Evolutionary conservation across 2,329 filamentous ascomycete genomes (phyloP).

Genomic region (Colletotrichum sp.): DNA sequence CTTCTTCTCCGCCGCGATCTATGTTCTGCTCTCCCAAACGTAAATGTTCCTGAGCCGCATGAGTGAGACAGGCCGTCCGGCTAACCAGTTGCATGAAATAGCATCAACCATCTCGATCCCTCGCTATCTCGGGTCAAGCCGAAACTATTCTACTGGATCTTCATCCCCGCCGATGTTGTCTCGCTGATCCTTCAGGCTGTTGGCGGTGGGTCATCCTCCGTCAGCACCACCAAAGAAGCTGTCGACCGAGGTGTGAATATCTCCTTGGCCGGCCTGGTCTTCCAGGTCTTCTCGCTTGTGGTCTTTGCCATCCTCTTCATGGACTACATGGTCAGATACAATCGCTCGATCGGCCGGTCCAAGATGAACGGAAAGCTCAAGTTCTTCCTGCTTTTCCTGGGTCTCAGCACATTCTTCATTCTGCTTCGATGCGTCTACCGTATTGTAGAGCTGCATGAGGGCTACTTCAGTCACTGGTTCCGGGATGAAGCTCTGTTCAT

Average conservation of each 20-base stretch:
- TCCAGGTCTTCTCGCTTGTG: constrained; percentile 55
- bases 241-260: constrained; percentile 48
- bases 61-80: rapidly evolving
- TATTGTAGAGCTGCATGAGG: constrained; percentile 62
- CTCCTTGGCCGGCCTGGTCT: constrained; percentile 55
- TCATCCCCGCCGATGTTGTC: constrained; percentile 55
- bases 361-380: constrained; percentile 41
- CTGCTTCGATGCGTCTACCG: constrained; percentile 63
- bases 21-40: constrained; percentile 26
- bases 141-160: constrained; percentile 35
- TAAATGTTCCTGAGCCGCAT: background rate
- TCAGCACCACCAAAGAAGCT: constrained; percentile 34
- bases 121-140: constrained; percentile 34
- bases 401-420: constrained; percentile 58
- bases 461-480: constrained; percentile 57
- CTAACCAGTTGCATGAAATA: background rate
- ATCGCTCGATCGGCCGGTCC: constrained; percentile 28
- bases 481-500: constrained; percentile 48
- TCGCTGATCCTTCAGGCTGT: constrained; percentile 57
- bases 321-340: constrained; percentile 42
- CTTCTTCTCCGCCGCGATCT: constrained; percentile 32
- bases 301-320: constrained; percentile 47
- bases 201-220: constrained; percentile 51
- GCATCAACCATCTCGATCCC: constrained; percentile 30
- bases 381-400: constrained; percentile 54